Evolutionary conservation across 495 filamentous ascomycete genomes (phyloP).

Genomic region (Lasiosphaeria miniovina): DNA sequence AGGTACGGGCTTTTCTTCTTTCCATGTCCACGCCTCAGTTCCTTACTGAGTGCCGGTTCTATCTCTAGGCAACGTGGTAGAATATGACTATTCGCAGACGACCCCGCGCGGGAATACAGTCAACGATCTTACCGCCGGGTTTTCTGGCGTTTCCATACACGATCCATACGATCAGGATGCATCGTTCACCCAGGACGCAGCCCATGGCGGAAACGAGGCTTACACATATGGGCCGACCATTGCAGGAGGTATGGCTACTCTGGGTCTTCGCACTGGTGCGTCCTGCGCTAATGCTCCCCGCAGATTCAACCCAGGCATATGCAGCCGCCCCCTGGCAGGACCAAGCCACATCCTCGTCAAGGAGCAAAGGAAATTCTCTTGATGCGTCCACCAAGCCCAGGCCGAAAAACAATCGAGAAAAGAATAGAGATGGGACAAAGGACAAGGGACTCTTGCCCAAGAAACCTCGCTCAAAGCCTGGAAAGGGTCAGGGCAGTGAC

Average conservation of each 20-base stretch:
- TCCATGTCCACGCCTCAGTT: background rate
- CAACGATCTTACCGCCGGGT: constrained; percentile 4
- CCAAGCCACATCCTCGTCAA: constrained; percentile 1
- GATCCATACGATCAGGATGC: constrained; percentile 1
- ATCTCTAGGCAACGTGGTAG: constrained; percentile 8
- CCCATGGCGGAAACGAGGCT: background rate
- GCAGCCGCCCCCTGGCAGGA: background rate
- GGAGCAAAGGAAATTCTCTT: constrained; percentile 4
- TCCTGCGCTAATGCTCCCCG: background rate
- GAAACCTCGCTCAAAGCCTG: constrained; percentile 1
- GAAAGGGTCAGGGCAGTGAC: constrained; percentile 1
- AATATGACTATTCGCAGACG: background rate
- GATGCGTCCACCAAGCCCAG: constrained; percentile 1
- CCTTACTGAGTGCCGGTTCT: background rate
- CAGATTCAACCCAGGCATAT: constrained; percentile 2
- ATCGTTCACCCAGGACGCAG: background rate
- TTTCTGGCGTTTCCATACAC: constrained; percentile 6
- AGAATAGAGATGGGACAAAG: constrained; percentile 2
- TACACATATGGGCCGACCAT: constrained; percentile 11
- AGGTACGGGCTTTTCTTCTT: constrained; percentile 12
- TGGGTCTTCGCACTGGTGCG: background rate
- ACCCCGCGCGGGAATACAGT: constrained; percentile 12
- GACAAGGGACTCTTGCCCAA: constrained; percentile 3
- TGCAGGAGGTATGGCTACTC: background rate
- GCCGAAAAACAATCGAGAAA: background rate